Evolutionary conservation across 2,329 filamentous ascomycete genomes (phyloP).

Genomic region (Scedosporium dehoogii): DNA sequence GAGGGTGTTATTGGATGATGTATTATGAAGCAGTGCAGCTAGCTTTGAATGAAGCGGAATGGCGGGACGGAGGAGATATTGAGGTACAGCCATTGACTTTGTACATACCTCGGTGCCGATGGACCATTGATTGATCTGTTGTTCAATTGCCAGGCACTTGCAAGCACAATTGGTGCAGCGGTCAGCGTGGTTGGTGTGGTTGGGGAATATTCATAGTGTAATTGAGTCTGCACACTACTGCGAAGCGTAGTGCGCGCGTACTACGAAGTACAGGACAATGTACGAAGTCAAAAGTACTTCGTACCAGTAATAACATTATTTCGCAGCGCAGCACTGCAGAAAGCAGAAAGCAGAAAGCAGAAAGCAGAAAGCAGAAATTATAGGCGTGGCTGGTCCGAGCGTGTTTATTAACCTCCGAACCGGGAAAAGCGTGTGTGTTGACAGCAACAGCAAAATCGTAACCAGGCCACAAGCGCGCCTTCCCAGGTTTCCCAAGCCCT

Average conservation of each 20-base stretch:
- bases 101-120: not conserved
- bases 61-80: too few species aligned
- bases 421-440: conserved; percentile 4
- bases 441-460: conserved; percentile 1
- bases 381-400: conserved; percentile 1
- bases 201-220: not conserved
- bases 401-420: conserved; percentile 7
- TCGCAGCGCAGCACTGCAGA: too few species aligned
- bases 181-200: not conserved
- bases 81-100: too few species aligned
- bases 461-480: conserved; percentile 6
- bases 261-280: too few species aligned
- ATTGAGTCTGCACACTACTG: too few species aligned
- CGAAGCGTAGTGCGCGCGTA: too few species aligned
- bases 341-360: too few species aligned
- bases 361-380: not conserved
- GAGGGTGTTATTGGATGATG: not conserved
- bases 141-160: not conserved
- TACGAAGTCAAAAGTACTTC: too few species aligned
- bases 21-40: not conserved
- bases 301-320: too few species aligned
- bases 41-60: not conserved
- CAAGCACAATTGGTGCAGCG: not conserved
- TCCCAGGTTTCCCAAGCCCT: conserved; percentile 5
- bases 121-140: not conserved